Percentiles rank a stretch among this genome's conserved stretches.
Conservation (phyloP, 208 protist species). For the Entamoeba histolytica region DNA sequence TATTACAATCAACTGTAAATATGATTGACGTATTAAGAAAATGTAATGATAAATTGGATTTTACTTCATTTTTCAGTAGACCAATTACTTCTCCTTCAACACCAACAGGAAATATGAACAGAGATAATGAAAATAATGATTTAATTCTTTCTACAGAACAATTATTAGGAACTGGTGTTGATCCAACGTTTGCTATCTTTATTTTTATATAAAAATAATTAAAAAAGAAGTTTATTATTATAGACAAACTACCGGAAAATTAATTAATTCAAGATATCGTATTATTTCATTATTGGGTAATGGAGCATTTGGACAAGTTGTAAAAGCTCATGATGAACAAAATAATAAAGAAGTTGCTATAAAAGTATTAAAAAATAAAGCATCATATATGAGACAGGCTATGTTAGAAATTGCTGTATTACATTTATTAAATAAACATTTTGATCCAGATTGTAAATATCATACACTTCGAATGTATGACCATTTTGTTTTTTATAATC, state of each 20-base stretch:
- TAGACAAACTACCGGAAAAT: neutral
- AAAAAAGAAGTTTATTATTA: neutral
- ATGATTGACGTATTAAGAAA: neutral
- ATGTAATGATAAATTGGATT: neutral
- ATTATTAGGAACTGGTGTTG: neutral
- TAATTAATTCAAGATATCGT: neutral
- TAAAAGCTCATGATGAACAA: constrained; percentile 32
- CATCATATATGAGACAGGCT: constrained; percentile 19
- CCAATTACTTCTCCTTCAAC: neutral
- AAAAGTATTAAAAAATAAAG: constrained; percentile 36
- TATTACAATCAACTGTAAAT: neutral
- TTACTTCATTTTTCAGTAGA: neutral
- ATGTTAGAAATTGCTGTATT: constrained; percentile 25
- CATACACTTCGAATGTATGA: constrained; percentile 10
- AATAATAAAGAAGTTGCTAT: constrained; percentile 7
- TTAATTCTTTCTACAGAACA: neutral
- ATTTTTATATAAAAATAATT: neutral
- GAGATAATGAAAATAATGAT: neutral
- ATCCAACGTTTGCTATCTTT: neutral
- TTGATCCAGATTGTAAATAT: neutral
- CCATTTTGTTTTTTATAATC: constrained; percentile 23
- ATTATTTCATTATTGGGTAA: constrained; percentile 30
- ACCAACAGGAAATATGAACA: neutral
- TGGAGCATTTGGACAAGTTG: constrained; percentile 71
- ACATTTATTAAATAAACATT: neutral